These are phyloP conservation scores for Cutaneotrichosporon mucoides DNA, from an alignment of 1,284 basidiomycete genomes.

Conservation along the genomic window DNA sequence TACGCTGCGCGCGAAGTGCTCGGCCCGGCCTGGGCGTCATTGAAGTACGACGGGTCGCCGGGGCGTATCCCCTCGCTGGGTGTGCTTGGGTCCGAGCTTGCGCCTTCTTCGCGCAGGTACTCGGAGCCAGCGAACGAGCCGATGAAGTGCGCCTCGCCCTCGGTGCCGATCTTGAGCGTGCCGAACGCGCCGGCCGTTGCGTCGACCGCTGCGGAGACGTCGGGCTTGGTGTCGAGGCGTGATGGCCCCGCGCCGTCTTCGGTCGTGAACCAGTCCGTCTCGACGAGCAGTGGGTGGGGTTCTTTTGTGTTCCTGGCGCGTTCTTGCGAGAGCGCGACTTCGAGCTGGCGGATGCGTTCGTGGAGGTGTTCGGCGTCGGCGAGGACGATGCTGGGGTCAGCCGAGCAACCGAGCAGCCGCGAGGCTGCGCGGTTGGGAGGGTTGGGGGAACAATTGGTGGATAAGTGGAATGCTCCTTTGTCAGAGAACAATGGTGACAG, in stretches of 20 bases:
- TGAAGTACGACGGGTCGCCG: not conserved
- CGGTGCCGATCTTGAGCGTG: slow-evolving; percentile 40
- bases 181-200: slow-evolving; percentile 39
- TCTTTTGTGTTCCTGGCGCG: slow-evolving; percentile 14
- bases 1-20: slow-evolving; percentile 1
- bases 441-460: too few species aligned
- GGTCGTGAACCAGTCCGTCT: slow-evolving; percentile 34
- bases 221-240: slow-evolving; percentile 8
- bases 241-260: slow-evolving; percentile 16
- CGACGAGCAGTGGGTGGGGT: slow-evolving; percentile 37
- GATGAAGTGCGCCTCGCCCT: slow-evolving; percentile 37
- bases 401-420: too few species aligned
- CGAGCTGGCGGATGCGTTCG: slow-evolving; percentile 38
- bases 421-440: not conserved
- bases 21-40: not conserved
- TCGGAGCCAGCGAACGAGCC: slow-evolving; percentile 34
- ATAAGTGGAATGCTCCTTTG: too few species aligned
- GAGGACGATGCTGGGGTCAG: slow-evolving; percentile 36
- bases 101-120: slow-evolving; percentile 34
- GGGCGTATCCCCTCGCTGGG: not conserved
- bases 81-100: slow-evolving; percentile 3
- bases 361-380: slow-evolving; percentile 46
- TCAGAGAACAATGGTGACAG: too few species aligned
- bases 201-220: slow-evolving; percentile 26
- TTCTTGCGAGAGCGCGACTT: slow-evolving; percentile 40